Evolutionary conservation across 2,329 filamentous ascomycete species (phyloP).

Genomic region (Pseudogymnoascus verrucosus): DNA sequence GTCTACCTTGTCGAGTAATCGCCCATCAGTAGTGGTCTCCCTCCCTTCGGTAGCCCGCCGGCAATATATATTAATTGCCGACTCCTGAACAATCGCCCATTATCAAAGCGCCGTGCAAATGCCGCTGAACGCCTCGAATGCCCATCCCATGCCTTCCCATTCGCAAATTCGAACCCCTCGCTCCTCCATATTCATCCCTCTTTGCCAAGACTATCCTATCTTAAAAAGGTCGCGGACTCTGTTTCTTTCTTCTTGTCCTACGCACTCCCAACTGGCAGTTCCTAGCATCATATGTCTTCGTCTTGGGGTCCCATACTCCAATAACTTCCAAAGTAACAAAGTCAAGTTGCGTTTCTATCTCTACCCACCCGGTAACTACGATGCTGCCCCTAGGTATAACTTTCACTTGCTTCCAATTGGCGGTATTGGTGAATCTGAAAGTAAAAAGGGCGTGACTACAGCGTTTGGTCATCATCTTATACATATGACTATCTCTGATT

Average conservation of each 20-base stretch:
- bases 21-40: not conserved
- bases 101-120: constrained; percentile 4
- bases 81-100: not conserved
- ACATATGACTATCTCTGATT: constrained; percentile 1
- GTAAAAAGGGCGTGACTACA: constrained; percentile 22
- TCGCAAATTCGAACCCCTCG: not conserved
- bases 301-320: constrained; percentile 50
- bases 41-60: not conserved
- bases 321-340: constrained; percentile 43
- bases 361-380: constrained; percentile 45
- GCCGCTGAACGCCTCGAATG: constrained; percentile 5
- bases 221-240: not conserved
- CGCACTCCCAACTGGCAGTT: constrained; percentile 15
- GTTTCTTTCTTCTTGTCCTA: not conserved
- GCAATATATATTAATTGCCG: not conserved
- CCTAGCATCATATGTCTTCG: constrained; percentile 29
- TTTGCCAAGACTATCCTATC: not conserved
- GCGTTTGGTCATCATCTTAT: constrained; percentile 17
- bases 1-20: not conserved
- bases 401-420: constrained; percentile 40
- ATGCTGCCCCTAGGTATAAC: constrained; percentile 45
- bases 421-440: constrained; percentile 23
- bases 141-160: not conserved
- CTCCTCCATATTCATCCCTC: not conserved
- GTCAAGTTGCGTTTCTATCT: constrained; percentile 40